Evolutionary conservation across 176 grass and related monocot species (phyloP).

Genomic region (Melocanna baccifera): DNA sequence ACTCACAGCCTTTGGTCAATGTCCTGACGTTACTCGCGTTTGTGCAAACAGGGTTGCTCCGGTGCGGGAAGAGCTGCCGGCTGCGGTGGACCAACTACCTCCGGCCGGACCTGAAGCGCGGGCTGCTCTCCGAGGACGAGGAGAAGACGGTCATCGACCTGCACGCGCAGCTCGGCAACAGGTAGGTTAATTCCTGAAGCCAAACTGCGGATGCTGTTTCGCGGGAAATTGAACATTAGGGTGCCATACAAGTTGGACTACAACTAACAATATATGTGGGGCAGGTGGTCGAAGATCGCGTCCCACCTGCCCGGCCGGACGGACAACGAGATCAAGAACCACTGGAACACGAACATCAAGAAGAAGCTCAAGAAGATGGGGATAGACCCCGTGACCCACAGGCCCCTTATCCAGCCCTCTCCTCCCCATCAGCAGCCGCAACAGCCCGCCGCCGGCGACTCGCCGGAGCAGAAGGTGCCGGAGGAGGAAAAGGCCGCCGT

Average conservation of each 20-base stretch:
- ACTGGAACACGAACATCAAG: slow-evolving; percentile 94
- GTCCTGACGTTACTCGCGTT: neutral
- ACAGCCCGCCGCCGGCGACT: neutral
- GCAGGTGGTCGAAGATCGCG: slow-evolving; percentile 83
- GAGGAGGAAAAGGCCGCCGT: neutral
- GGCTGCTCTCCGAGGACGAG: slow-evolving; percentile 62
- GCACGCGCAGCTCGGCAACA: slow-evolving; percentile 81
- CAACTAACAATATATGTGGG: neutral
- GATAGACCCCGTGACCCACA: slow-evolving; percentile 66
- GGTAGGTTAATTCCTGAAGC: slow-evolving; percentile 18
- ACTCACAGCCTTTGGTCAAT: neutral
- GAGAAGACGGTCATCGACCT: slow-evolving; percentile 78
- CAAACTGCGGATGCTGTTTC: neutral
- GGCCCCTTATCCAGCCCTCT: slow-evolving; percentile 28
- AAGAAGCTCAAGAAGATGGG: slow-evolving; percentile 94
- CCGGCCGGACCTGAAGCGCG: slow-evolving; percentile 76
- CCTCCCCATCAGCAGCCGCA: neutral
- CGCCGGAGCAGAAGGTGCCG: slow-evolving; percentile 21
- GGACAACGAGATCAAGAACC: slow-evolving; percentile 95
- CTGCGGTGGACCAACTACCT: slow-evolving; percentile 91
- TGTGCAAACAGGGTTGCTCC: slow-evolving; percentile 53
- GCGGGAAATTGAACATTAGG: neutral
- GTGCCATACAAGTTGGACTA: neutral
- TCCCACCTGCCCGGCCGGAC: slow-evolving; percentile 73
- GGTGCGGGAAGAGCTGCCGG: slow-evolving; percentile 92